A percentile compares a stretch with the other conserved stretches of the same genome.
Conservation (phyloP, 345 rosid species). For the Nephelium lappaceum region DNA sequence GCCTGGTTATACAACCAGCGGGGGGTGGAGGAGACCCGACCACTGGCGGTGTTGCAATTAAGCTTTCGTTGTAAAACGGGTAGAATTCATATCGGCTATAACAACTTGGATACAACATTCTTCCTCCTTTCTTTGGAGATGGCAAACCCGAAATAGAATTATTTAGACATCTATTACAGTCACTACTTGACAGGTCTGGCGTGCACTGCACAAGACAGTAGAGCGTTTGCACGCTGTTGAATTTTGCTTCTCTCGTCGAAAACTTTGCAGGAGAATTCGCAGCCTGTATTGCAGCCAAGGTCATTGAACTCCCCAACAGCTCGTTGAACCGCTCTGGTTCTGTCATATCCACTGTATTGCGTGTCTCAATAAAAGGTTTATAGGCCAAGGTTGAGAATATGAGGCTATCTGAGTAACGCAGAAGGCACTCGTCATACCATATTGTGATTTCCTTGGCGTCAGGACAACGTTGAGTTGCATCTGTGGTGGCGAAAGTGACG, state of each 20-base stretch:
- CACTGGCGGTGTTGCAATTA: neutral
- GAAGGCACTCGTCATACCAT: conserved; percentile 21
- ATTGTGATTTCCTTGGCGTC: neutral
- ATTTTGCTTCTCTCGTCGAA: conserved; percentile 11
- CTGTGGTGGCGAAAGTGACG: neutral
- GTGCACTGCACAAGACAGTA: conserved; percentile 41
- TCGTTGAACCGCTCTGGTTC: conserved; percentile 6
- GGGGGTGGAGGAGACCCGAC: neutral
- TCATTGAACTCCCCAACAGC: conserved; percentile 5
- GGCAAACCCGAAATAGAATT: neutral
- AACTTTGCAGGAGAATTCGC: neutral
- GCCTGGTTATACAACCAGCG: neutral
- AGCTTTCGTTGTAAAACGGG: conserved; percentile 20
- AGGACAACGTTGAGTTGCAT: conserved; percentile 12
- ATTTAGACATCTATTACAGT: conserved; percentile 25
- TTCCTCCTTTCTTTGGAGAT: conserved; percentile 28
- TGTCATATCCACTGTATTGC: too few relatives aligned
- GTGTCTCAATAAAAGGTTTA: rapidly evolving
- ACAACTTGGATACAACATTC: conserved; percentile 39
- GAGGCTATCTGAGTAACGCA: conserved; percentile 18
- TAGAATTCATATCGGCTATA: conserved; percentile 31
- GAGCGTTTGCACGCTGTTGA: neutral
- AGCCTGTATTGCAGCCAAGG: conserved; percentile 3
- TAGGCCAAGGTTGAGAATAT: conserved; percentile 6
- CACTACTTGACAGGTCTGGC: conserved; percentile 26